phyloP scores from a whole-genome alignment of 768 basidiomycete genomes.

The Russula virescens region DNA sequence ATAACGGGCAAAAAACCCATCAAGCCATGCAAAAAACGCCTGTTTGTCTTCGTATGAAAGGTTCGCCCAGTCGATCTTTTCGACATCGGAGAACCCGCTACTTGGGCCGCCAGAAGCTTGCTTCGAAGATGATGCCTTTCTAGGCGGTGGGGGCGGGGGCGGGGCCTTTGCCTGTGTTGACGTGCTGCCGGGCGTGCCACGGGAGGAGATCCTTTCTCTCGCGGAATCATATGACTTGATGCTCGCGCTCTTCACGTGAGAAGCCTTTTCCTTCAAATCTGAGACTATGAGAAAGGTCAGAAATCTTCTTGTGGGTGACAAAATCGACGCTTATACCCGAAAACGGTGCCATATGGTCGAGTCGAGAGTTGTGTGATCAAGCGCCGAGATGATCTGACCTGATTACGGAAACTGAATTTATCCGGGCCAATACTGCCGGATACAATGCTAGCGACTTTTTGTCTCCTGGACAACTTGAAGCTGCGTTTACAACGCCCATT shows the following conservation, averaged over 20 bases:
- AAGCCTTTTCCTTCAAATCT: conserved; percentile 10
- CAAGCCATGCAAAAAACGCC: conserved; percentile 72
- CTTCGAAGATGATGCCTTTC: background rate
- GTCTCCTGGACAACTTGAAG: too few relatives aligned
- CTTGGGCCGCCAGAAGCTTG: background rate
- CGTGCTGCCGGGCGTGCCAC: background rate
- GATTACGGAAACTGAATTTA: too few relatives aligned
- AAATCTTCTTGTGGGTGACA: too few relatives aligned
- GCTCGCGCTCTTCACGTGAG: conserved; percentile 9
- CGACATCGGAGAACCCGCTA: conserved; percentile 11
- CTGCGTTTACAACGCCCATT: too few relatives aligned
- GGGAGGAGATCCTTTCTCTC: background rate
- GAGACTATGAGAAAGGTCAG: background rate
- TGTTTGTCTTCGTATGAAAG: conserved; percentile 62
- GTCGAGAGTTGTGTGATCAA: background rate
- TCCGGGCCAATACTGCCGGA: too few relatives aligned
- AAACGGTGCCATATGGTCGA: conserved; percentile 14
- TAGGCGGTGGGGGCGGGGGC: background rate
- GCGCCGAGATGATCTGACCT: too few relatives aligned
- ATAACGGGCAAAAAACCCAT: conserved; percentile 66
- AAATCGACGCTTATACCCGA: conserved; percentile 4
- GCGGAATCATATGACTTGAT: conserved; percentile 12
- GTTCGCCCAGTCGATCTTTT: conserved; percentile 60
- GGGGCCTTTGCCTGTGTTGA: conserved; percentile 8
- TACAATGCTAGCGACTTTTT: too few relatives aligned